These are phyloP conservation scores for Penicillium vulpinum DNA, from an alignment of 2,329 filamentous ascomycete species.

Conservation along the genomic window DNA sequence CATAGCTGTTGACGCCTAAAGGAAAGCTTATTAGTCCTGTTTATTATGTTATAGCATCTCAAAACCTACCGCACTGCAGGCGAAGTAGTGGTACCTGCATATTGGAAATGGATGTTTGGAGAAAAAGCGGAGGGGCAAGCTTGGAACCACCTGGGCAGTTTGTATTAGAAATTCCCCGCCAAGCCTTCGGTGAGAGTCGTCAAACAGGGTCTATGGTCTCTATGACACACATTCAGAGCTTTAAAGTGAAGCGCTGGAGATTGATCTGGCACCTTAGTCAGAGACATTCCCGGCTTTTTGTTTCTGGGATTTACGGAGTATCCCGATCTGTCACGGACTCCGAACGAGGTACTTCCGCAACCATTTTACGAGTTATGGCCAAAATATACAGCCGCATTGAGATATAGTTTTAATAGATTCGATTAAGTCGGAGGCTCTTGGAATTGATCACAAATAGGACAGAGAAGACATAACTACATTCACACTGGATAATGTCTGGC, in stretches of 20 bases:
- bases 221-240: neutral
- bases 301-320: neutral
- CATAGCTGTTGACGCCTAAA: slow-evolving; percentile 94
- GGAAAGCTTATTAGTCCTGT: neutral
- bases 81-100: slow-evolving; percentile 82
- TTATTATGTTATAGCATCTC: neutral
- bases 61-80: slow-evolving; percentile 60
- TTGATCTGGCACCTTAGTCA: neutral
- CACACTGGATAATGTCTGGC: no score
- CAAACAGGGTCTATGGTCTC: neutral
- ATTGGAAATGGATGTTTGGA: slow-evolving; percentile 24
- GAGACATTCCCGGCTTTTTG: neutral
- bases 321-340: neutral
- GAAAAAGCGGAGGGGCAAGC: slow-evolving; percentile 14
- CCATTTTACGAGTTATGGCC: neutral
- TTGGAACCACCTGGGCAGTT: no score
- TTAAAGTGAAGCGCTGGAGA: neutral
- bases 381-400: neutral
- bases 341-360: neutral
- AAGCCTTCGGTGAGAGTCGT: slow-evolving; percentile 24
- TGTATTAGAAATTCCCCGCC: slow-evolving; percentile 25
- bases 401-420: neutral
- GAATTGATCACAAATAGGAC: neutral
- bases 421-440: rapidly evolving
- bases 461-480: neutral